Base-by-base conservation (phyloP, 192 early-diverging fungal species). In the Entomortierella beljakovae region DNA sequence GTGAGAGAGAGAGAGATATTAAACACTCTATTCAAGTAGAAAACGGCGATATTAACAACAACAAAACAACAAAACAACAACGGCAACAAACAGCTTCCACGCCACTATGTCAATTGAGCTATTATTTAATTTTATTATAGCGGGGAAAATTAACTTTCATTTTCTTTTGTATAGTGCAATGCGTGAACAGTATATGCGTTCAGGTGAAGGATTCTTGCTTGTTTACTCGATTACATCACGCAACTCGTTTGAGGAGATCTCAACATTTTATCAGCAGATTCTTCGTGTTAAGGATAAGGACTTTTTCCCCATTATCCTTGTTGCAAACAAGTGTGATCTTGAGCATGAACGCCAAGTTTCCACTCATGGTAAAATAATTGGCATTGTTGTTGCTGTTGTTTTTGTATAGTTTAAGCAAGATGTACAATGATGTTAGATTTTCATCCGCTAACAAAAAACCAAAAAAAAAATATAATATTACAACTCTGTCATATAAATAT, bases 171-270 rank as follows among this genome's bases (percentile, higher is more conserved):
- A 46, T 83, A 91, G 89, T 70, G 92, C 92, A 6, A 92, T 99
- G 86, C 88, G 96, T 28, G 97, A 99, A 81, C 95, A 99, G 82
- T 99, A 96, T 88, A 98, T 98, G 88, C 91, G 95, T 18, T 93
- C 94, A 57, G 96, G 97, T 43, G 96, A 99, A 81, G 97, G 95
- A 15, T 99, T 99, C 71, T 73, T 99, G 49, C 85, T 98, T 8
- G 94, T 96, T 15, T 99, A 97, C 84, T 92, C 90, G 58, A 97
- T 98, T 70, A 96, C 93, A 56, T 94, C 96, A 26, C 90, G 95
- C 43, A 88, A 91, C 68, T 94, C 95, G 31, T 98, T 97, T 82
- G 94, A 97, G 61, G 92, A 96, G 80, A 92, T 99, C 68, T 91
- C 88, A 34, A 90, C 90, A 23, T 98, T 99, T 81, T 90, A 92